A percentile compares a stretch with the other conserved stretches of the same genome.
These are phyloP conservation scores for Macrolepiota dolichaula DNA, from an alignment of 768 basidiomycete species.

Conservation along the genomic window DNA sequence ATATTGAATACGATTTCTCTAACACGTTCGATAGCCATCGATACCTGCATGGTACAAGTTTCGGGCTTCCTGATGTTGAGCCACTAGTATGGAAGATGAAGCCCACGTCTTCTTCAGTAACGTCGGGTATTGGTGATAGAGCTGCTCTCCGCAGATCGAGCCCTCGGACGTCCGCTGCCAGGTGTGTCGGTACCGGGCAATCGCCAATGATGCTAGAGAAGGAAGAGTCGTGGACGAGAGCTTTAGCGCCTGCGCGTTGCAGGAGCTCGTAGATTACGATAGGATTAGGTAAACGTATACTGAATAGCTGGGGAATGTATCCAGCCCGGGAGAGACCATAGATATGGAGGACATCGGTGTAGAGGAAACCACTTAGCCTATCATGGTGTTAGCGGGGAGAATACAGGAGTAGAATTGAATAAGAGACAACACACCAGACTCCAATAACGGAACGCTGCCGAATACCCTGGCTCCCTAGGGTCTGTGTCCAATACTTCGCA, in stretches of 20 bases:
- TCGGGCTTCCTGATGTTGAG: slow-evolving; percentile 81
- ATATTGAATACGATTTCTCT: slow-evolving; percentile 55
- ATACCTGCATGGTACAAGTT: slow-evolving; percentile 70
- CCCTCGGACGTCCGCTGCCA: slow-evolving; percentile 22
- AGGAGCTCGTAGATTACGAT: slow-evolving; percentile 69
- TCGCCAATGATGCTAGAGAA: slow-evolving; percentile 40
- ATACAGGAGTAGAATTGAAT: background rate
- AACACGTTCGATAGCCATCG: slow-evolving; percentile 62
- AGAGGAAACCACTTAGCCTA: slow-evolving; percentile 74
- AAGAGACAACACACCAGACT: slow-evolving; percentile 55
- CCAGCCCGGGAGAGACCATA: slow-evolving; percentile 76
- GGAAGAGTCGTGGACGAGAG: slow-evolving; percentile 61
- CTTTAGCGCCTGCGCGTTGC: slow-evolving; percentile 55
- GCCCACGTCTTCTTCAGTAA: slow-evolving; percentile 40
- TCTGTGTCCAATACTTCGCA: slow-evolving; percentile 60
- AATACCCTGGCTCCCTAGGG: slow-evolving; percentile 45
- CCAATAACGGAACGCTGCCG: slow-evolving; percentile 60
- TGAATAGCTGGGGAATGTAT: slow-evolving; percentile 76
- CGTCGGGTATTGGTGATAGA: slow-evolving; percentile 24
- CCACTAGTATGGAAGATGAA: slow-evolving; percentile 82
- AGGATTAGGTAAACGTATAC: slow-evolving; percentile 72
- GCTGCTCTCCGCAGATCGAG: slow-evolving; percentile 28
- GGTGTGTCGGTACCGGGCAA: slow-evolving; percentile 49
- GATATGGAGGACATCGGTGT: slow-evolving; percentile 68
- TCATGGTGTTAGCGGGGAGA: slow-evolving; percentile 13